phyloP scores from a whole-genome alignment of 371 early-diverging fungal genomes.

The Mucor indicus region DNA sequence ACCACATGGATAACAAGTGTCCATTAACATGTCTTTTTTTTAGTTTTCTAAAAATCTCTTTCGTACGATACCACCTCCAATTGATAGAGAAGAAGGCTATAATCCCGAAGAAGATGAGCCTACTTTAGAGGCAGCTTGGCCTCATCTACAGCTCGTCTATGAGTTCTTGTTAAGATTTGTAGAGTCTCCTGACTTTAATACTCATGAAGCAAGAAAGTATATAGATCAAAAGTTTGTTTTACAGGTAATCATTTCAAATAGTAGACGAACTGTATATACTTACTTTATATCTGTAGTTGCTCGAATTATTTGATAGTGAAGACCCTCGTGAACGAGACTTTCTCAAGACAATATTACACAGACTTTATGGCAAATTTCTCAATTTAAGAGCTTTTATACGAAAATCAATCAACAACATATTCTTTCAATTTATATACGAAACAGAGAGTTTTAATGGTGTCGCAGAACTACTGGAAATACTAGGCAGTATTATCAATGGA shows the following conservation, averaged over 20 bases:
- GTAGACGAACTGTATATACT: too few relatives aligned
- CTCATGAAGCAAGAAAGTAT: constrained; percentile 69
- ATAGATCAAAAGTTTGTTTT: constrained; percentile 24
- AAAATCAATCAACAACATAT: constrained; percentile 95
- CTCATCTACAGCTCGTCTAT: constrained; percentile 95
- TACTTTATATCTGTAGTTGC: too few relatives aligned
- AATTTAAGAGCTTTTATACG: constrained; percentile 93
- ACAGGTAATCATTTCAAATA: too few relatives aligned
- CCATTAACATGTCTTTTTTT: too few relatives aligned
- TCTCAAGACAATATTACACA: constrained; percentile 94
- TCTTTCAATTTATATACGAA: constrained; percentile 96
- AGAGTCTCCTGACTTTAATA: constrained; percentile 95
- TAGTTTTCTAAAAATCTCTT: constrained; percentile 91
- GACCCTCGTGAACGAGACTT: constrained; percentile 97
- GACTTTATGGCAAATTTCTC: constrained; percentile 97
- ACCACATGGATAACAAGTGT: too few relatives aligned
- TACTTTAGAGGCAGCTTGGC: constrained; percentile 94
- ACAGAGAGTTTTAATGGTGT: constrained; percentile 95
- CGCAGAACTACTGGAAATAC: constrained; percentile 94
- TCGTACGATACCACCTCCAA: constrained; percentile 91
- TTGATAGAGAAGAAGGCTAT: constrained; percentile 89
- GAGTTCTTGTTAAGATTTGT: constrained; percentile 96
- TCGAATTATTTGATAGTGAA: constrained; percentile 96
- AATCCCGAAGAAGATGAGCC: constrained; percentile 99
- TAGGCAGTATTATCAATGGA: constrained; percentile 98